phyloP scores from a whole-genome alignment of 495 filamentous ascomycete genomes.

The Jackrogersella multiformis region DNA sequence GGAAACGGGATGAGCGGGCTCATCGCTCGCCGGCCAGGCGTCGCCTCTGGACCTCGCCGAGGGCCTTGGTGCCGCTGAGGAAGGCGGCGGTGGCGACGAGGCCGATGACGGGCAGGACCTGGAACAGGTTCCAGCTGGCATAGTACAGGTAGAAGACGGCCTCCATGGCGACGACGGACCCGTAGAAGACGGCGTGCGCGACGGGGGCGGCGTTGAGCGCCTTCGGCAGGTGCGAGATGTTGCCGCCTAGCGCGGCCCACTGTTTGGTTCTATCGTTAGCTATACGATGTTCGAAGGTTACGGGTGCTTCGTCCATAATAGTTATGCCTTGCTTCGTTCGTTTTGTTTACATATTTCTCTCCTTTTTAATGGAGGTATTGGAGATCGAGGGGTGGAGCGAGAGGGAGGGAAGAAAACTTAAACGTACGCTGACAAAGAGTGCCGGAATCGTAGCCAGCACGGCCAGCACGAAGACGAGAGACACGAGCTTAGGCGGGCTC shows the following conservation, averaged over 20 bases:
- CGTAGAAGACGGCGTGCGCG: conserved; percentile 82
- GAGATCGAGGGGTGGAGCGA: background rate
- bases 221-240: conserved; percentile 78
- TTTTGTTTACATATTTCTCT: background rate
- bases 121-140: conserved; percentile 90
- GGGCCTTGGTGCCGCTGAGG: conserved; percentile 87
- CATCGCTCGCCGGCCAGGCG: conserved; percentile 81
- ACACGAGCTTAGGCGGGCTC: conserved; percentile 85
- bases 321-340: too few relatives aligned
- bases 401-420: background rate
- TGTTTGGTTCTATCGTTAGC: conserved; percentile 45
- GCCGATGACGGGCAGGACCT: conserved; percentile 78
- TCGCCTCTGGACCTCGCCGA: conserved; percentile 90
- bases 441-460: conserved; percentile 76
- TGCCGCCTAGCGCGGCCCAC: conserved; percentile 86
- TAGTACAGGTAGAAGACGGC: conserved; percentile 96
- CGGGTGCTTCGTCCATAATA: too few relatives aligned
- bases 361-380: background rate
- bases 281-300: too few relatives aligned
- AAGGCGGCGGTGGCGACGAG: conserved; percentile 75
- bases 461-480: conserved; percentile 76
- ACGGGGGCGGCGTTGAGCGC: conserved; percentile 78
- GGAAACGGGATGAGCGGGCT: too few relatives aligned
- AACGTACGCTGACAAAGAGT: conserved; percentile 74
- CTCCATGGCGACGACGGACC: conserved; percentile 85